Percentiles rank a stretch among this genome's conserved stretches.
phyloP scores from a whole-genome alignment of 2,329 filamentous ascomycete genomes.

The Fonsecaea pugnacius region DNA sequence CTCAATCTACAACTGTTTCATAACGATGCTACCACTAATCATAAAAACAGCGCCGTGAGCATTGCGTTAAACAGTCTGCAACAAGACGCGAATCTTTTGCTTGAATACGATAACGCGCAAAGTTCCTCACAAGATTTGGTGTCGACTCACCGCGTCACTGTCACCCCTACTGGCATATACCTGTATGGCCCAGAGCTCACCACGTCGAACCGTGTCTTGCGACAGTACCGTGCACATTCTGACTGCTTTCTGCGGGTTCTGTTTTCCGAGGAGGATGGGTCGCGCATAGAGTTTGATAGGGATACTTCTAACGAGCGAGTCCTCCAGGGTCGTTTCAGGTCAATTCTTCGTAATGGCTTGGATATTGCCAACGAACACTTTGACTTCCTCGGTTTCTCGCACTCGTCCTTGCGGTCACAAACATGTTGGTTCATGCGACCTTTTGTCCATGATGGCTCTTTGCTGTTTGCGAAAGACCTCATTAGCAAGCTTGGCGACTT shows the following conservation, averaged over 20 bases:
- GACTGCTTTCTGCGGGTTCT: slow-evolving; percentile 72
- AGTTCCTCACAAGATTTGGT: neutral
- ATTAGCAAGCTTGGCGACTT: slow-evolving; percentile 58
- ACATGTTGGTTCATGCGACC: slow-evolving; percentile 69
- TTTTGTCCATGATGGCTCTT: slow-evolving; percentile 44
- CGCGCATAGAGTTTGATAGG: slow-evolving; percentile 64
- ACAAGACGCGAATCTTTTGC: neutral
- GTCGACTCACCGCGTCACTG: slow-evolving; percentile 58
- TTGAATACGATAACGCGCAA: neutral
- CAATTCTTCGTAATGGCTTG: slow-evolving; percentile 63
- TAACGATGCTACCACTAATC: slow-evolving; percentile 28
- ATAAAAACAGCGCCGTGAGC: slow-evolving; percentile 34
- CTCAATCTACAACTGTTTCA: slow-evolving; percentile 47
- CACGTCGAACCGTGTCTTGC: slow-evolving; percentile 70
- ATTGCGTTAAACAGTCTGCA: slow-evolving; percentile 6
- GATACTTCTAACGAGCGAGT: slow-evolving; percentile 56
- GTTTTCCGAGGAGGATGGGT: slow-evolving; percentile 75
- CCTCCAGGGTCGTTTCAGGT: slow-evolving; percentile 63
- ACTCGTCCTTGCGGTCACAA: slow-evolving; percentile 74
- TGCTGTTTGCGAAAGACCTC: slow-evolving; percentile 46
- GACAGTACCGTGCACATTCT: slow-evolving; percentile 63
- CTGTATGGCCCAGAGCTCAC: slow-evolving; percentile 60
- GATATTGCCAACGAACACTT: slow-evolving; percentile 66
- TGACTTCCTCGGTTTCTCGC: slow-evolving; percentile 75
- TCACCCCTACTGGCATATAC: slow-evolving; percentile 63